phyloP scores from a whole-genome alignment of 768 basidiomycete genomes.

The Leccinum subgranulosum region DNA sequence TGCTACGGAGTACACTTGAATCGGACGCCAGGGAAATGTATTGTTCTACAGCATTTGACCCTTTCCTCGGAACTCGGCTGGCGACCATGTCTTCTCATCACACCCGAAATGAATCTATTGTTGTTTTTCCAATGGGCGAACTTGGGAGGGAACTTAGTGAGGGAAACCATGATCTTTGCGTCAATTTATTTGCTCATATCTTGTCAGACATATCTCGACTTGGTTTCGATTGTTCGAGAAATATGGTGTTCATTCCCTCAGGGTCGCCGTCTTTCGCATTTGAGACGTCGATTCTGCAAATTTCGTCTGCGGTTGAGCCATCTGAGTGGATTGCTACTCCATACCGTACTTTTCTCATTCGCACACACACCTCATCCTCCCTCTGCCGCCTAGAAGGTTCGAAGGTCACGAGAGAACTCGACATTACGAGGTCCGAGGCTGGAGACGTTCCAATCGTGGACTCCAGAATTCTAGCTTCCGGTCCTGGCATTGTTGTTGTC shows the following conservation, averaged over 20 bases:
- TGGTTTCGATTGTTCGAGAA: slow-evolving; percentile 22
- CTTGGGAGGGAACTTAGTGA: slow-evolving; percentile 57
- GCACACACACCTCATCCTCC: slow-evolving; percentile 45
- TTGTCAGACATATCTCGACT: slow-evolving; percentile 48
- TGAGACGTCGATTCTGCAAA: slow-evolving; percentile 67
- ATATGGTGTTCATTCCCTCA: slow-evolving; percentile 32
- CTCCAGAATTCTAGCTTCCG: slow-evolving; percentile 37
- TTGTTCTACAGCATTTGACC: slow-evolving; percentile 49
- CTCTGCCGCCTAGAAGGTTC: slow-evolving; percentile 33
- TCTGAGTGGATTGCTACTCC: slow-evolving; percentile 11
- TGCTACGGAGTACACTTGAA: slow-evolving; percentile 55
- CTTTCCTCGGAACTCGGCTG: slow-evolving; percentile 53
- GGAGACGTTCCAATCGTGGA: slow-evolving; percentile 46
- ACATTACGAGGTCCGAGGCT: slow-evolving; percentile 39
- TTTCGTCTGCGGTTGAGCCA: slow-evolving; percentile 36
- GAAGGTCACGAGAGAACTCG: slow-evolving; percentile 33
- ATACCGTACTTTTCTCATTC: slow-evolving; percentile 33
- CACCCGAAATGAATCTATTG: slow-evolving; percentile 28
- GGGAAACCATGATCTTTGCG: slow-evolving; percentile 15
- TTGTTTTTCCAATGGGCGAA: slow-evolving; percentile 67
- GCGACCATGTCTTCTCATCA: slow-evolving; percentile 35
- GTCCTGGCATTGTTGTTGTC: slow-evolving; percentile 39
- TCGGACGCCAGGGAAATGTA: slow-evolving; percentile 39
- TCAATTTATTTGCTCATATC: slow-evolving; percentile 3
- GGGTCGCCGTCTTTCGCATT: slow-evolving; percentile 45